Base-by-base conservation (phyloP, 306 rosid species). In the Vicia faba region DNA sequence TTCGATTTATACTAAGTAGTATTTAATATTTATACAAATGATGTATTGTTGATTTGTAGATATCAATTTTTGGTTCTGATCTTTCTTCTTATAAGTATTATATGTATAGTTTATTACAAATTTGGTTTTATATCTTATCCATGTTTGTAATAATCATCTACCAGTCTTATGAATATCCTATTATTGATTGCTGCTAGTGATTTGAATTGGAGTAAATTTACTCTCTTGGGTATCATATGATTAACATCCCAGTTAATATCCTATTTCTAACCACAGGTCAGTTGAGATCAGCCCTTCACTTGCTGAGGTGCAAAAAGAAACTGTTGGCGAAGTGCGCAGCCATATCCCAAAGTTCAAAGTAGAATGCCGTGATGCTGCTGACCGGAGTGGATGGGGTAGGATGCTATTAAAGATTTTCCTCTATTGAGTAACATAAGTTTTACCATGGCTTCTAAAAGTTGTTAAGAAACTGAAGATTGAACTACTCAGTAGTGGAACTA, bases 231-330 rank as follows among this genome's bases (percentile, higher is more conserved):
- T 59, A 38, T 48, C 43, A 18, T 35, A 16, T 69, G 50, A 36
- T 60, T 61, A 20, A 23, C 25, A n/a, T 61, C 8, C 35, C 38
- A 44, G 64, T 57, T 75, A 50, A 50, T 38, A 56, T 69, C 43
- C 64, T 83, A 61, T 73, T 68, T 72, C 72, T 65, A 41, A 77
- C 73, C 76, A 46, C 88, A 89, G 98, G 75, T 89, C 96, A 78
- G 98, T 92, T 70, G 98, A 92, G 82, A 90, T 92, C 65, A 92
- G 98, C 82, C 86, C 93, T 28, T 76, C 96, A 54, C 88, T 89
- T 80, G 96, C 96, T 12, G 89, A 86, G 81, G 87, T 81, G 78
- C 98, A 89, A 73, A 81, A 83, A 80, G 87, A 86, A 80, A 92
- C 98, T 58, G 89, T 92, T 61, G 76, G 91, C 69, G 88, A 81